Base-by-base conservation (phyloP, 1,284 basidiomycete species). In the Austroboletus novae-zelandiae region DNA sequence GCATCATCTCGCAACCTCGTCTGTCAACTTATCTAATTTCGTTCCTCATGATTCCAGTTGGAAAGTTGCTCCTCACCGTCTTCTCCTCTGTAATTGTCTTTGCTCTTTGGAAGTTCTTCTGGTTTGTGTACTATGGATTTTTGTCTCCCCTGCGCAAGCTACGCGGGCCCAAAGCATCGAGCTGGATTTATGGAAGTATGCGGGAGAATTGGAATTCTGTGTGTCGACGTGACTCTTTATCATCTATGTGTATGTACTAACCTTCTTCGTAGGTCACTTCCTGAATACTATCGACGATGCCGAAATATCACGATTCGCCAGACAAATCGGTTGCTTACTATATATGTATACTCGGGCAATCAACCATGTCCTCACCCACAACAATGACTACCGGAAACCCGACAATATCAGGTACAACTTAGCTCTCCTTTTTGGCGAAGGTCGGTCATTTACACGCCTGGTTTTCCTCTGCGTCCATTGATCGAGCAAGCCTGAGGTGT, bases 121-220 rank as follows among this genome's bases (percentile, higher is more conserved):
- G 48, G 30, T 41, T 59, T 27, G 23, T 47, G 3, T 45, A 60
- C 17, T 54, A 40, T 15, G 60, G 68, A 20, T 56, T 59, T 20
- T 74, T 61, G 2, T 79, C 79, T 2, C 72, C 78, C 0, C 53
- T 82, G 10, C 71, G 73, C 23, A 53, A 67, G 41, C 60, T 84
- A 23, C 80, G 73, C 9, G 81, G 82, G 1, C 83, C 81, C 0
- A 70, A 73, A 37, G 76, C 60, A 51, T 56, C 68, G 1, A 79
- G 76, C 58, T 73, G 71, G 53, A 54, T 87, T 18, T 83, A 68
- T 54, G 85, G 85, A 0, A 79, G 81, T 57, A 37, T 80, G 47
- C 68, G 61, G 44, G 72, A 79, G 6, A 71, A 83, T 4, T 64
- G 62, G 44, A 61, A 71, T 2, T 68, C 66, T 14, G 74, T 79